Evolutionary conservation across 2,329 filamentous ascomycete genomes (phyloP), one percentile per base, ranked within the genome.

Genomic region (Aspergillus calidoustus): DNA sequence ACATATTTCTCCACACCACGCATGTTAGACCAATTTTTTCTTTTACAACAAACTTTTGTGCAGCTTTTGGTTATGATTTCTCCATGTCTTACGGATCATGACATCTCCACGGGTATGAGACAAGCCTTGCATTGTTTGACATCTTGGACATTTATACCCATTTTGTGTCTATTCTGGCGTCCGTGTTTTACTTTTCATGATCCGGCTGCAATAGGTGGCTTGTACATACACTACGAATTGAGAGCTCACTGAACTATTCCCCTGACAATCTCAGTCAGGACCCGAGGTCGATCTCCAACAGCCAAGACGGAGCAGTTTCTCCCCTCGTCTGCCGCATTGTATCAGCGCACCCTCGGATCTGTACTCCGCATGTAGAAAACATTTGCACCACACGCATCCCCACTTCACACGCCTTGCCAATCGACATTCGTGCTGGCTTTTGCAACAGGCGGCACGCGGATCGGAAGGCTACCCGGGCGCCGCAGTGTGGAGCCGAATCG

Each of bases 121-220:
- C 23, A 31, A 4, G 15, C n/a, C 41, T 17, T 43, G 51, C 31
- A 54, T 54, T 54, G 31, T 47, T 23, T 47, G 34, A 49, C 30
- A 30, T 58, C 34, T 44, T 58, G 55, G 47, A 51, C 47, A 58
- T 46, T 25, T 54, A 54, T 54, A 54, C 52, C 52, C 52, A 54
- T 54, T 38, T 54, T 54, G 52, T 46, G 44, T 54, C 15, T 46
- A 8, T 6, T 50, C 30, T 54, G 52, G 41, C 52, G 52, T 38
- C 23, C 13, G 22, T 13, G 13, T 43, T 15, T 30, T 30, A 41
- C 11, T 13, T 41, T 41, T 41, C 15, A 41, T 41, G 34, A 41
- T 15, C 13, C 25, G 25, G 34, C 34, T 41, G 13, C 11, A 15
- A 5, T 41, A 28, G 34, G 34, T 41, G 34, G 9, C 34, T 15